These are phyloP conservation scores for Wickerhamiella sorbophila DNA, from an alignment of 805 yeast species.

Conservation along the genomic window DNA sequence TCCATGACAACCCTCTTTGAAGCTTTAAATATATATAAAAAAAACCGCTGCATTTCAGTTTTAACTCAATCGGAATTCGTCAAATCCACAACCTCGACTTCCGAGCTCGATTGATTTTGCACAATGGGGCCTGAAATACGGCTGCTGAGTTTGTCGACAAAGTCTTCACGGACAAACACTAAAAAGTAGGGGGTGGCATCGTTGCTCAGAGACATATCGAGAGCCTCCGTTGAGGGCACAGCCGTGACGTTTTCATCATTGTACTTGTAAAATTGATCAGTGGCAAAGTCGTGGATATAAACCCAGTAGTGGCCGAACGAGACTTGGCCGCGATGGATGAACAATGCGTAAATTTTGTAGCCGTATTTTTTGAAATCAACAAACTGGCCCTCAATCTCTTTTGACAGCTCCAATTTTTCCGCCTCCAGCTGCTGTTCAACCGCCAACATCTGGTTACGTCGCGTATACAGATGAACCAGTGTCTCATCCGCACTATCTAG, in stretches of 20 bases:
- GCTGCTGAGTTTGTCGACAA: conserved; percentile 9
- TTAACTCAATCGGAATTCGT: neutral
- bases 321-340: conserved; percentile 92
- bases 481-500: conserved; percentile 31
- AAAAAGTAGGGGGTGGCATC: conserved; percentile 91
- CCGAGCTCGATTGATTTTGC: no score
- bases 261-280: conserved; percentile 66
- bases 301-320: conserved; percentile 96
- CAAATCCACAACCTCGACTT: neutral
- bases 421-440: conserved; percentile 32
- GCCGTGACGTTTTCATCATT: conserved; percentile 92
- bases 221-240: conserved; percentile 41
- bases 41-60: neutral
- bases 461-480: conserved; percentile 32
- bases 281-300: conserved; percentile 64
- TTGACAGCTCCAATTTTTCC: conserved; percentile 33
- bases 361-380: conserved; percentile 46
- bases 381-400: conserved; percentile 45
- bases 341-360: conserved; percentile 77
- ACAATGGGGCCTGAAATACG: no score
- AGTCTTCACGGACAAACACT: conserved; percentile 61
- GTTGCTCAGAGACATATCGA: conserved; percentile 32
- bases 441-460: conserved; percentile 32
- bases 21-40: neutral
- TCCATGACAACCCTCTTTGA: conserved; percentile 39